Base-by-base conservation (phyloP, 768 basidiomycete species). In the Flagelloscypha sp. region DNA sequence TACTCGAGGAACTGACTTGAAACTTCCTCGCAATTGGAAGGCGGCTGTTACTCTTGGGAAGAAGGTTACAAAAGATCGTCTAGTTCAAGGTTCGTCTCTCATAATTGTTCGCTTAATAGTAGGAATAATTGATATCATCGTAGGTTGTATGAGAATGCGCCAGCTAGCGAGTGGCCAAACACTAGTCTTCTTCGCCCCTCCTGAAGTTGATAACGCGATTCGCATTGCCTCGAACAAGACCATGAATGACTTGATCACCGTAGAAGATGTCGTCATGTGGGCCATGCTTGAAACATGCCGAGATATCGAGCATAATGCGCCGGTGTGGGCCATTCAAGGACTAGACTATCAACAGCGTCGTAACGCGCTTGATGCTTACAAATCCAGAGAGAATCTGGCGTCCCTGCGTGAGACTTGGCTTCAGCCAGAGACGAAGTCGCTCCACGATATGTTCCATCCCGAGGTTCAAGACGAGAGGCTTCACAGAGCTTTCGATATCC, bases 61-160 rank as follows among this genome's bases (percentile, higher is more conserved):
- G 5, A 70, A 63, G 27, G 50, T 75, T 6, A 69, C 65, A 0
- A 75, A 75, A 38, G 74, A 76, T 52, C 56, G 64, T 29, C 45
- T 76, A 4, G 53, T 62, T 3, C 74, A 75, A 59, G 74, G 72
- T 63, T 27, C 28, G 59, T 36, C 11, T 17, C 16, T 25, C 6
- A 27, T 7, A 27, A 17, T 27, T 27, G 2, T 22, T 23, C 20
- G 16, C 22, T 23, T 40, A 24, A 21, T 20, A 3, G 11, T 15
- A 27, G 15, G 15, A 9, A 9, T 27, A 27, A 27, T 15, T 27
- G 9, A 9, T 33, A 15, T 29, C 41, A 20, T 25, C n/a, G 21
- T 33, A 72, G 70, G 69, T 3, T 73, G 70, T 36, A 73, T 73
- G 70, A 56, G 70, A 9, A 70, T 73, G 70, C 58, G 72, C 3